These are phyloP conservation scores for Dothistroma pini DNA, from an alignment of 2,329 filamentous ascomycete genomes.

Conservation along the genomic window DNA sequence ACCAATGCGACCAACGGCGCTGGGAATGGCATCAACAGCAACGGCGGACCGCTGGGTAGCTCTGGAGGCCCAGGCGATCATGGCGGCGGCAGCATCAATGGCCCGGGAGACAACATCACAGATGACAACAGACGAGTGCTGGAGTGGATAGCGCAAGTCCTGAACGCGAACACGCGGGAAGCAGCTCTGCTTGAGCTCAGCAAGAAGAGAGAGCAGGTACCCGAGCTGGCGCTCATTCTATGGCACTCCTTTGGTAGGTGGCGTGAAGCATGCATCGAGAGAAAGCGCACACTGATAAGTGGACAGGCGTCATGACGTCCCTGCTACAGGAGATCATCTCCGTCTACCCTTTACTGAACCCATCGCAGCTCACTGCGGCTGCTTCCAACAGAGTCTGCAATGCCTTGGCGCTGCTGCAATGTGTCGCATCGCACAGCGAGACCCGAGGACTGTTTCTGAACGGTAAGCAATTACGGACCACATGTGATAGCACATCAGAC, in stretches of 20 bases:
- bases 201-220: slow-evolving; percentile 98
- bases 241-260: slow-evolving; percentile 95
- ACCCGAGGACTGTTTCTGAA: slow-evolving; percentile 90
- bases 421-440: slow-evolving; percentile 95
- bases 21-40: slow-evolving; percentile 25
- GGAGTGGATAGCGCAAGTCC: slow-evolving; percentile 84
- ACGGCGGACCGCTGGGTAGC: slow-evolving; percentile 17
- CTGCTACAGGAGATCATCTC: slow-evolving; percentile 98
- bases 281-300: not conserved
- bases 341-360: slow-evolving; percentile 93
- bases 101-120: slow-evolving; percentile 35
- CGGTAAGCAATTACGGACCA: slow-evolving; percentile 54
- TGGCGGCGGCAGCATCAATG: slow-evolving; percentile 32
- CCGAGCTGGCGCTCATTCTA: slow-evolving; percentile 89
- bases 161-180: slow-evolving; percentile 84
- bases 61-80: slow-evolving; percentile 19
- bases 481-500: not conserved
- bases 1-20: slow-evolving; percentile 24
- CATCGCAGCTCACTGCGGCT: slow-evolving; percentile 94
- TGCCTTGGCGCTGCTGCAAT: slow-evolving; percentile 90
- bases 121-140: slow-evolving; percentile 94
- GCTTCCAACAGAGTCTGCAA: slow-evolving; percentile 98
- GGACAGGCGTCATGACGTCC: slow-evolving; percentile 90
- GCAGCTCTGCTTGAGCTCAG: slow-evolving; percentile 90
- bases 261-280: not conserved